phyloP scores from a whole-genome alignment of 129 eudicot genomes.

The Helichrysum umbraculigerum region DNA sequence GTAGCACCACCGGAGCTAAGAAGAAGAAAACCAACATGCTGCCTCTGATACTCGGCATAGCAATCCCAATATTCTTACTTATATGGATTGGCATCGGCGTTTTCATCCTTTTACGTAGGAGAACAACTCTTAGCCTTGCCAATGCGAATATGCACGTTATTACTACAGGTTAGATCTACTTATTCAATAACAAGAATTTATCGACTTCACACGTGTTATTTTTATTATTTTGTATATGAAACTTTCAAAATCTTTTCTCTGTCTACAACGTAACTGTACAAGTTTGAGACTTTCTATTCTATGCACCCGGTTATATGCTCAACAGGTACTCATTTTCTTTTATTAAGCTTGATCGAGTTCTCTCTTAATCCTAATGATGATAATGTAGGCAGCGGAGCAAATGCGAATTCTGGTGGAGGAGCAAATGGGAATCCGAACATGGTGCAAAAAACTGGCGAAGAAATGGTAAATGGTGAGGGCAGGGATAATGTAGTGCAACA shows the following conservation, averaged over 20 bases:
- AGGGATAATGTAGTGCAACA: constrained; percentile 24
- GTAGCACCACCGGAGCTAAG: background rate
- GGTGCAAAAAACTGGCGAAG: constrained; percentile 13
- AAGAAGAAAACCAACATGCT: constrained; percentile 34
- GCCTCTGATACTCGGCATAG: constrained; percentile 41
- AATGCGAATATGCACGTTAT: constrained; percentile 10
- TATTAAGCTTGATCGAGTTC: too few species aligned
- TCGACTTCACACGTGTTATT: too few species aligned
- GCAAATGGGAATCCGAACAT: constrained; percentile 19
- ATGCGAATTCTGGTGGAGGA: constrained; percentile 9
- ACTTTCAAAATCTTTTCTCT: too few species aligned
- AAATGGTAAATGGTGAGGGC: constrained; percentile 15
- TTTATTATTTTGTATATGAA: too few species aligned
- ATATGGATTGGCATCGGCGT: constrained; percentile 40
- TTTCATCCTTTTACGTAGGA: constrained; percentile 31
- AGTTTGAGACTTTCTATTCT: too few species aligned
- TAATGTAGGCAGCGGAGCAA: constrained; percentile 1
- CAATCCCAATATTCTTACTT: constrained; percentile 39
- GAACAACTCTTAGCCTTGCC: constrained; percentile 13
- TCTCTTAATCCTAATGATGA: background rate
- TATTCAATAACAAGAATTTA: too few species aligned
- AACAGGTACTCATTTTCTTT: too few species aligned
- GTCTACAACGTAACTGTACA: too few species aligned
- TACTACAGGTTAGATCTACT: constrained; percentile 35
- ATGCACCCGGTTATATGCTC: too few species aligned